A percentile compares a stretch with the other conserved stretches of the same genome.
Evolutionary conservation across 495 filamentous ascomycete species (phyloP).

Genomic region (Tuber microsphaerosporum): DNA sequence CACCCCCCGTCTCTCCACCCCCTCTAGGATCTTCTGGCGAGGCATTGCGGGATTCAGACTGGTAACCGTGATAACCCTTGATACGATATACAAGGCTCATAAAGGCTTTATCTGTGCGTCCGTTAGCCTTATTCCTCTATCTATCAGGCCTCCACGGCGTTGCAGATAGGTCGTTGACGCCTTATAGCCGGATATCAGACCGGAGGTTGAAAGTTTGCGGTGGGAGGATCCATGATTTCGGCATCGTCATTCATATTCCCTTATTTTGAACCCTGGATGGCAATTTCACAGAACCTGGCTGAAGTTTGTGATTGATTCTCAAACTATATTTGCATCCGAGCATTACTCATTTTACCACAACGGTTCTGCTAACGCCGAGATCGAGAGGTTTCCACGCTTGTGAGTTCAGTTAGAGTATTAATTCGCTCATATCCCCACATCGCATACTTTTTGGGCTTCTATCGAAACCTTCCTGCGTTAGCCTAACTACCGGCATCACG

Average conservation of each 20-base stretch:
- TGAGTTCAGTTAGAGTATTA: background rate
- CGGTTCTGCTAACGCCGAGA: too few species aligned
- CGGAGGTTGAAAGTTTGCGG: background rate
- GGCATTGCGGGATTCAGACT: background rate
- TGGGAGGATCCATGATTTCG: background rate
- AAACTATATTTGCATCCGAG: too few species aligned
- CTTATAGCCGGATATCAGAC: background rate
- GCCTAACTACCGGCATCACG: background rate
- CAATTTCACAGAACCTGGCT: background rate
- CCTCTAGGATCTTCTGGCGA: background rate
- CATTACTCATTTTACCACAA: too few species aligned
- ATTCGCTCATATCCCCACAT: background rate
- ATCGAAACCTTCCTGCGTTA: background rate
- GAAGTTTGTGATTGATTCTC: too few species aligned
- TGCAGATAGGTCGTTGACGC: background rate
- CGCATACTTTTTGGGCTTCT: background rate
- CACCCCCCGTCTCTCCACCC: too few species aligned
- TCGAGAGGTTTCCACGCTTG: too few species aligned
- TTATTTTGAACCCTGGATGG: background rate
- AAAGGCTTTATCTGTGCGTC: background rate
- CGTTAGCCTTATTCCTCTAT: background rate
- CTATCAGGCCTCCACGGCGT: background rate
- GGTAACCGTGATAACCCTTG: background rate
- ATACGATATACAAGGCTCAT: background rate
- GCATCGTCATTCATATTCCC: background rate